phyloP scores from a whole-genome alignment of 2,329 filamentous ascomycete genomes.

The Hymenoscyphus scutula region DNA sequence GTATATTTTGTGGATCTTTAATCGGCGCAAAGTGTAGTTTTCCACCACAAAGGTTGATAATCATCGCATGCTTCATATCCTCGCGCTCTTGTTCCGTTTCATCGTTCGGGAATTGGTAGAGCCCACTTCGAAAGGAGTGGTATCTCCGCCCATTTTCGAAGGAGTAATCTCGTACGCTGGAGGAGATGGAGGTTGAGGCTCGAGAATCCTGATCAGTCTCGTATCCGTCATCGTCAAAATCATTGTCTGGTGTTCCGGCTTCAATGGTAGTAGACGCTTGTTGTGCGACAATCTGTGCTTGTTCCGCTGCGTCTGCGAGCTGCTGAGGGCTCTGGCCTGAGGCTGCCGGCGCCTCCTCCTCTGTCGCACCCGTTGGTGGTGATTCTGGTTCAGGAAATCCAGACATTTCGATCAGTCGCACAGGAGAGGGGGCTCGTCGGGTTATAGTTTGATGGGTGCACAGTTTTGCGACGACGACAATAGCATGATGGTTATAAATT shows the following conservation, averaged over 20 bases:
- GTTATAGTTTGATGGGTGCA: not conserved
- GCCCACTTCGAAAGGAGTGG: slow-evolving; percentile 50
- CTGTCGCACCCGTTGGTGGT: not conserved
- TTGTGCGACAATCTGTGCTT: slow-evolving; percentile 10
- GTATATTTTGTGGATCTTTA: slow-evolving; percentile 45
- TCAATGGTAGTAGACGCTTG: slow-evolving; percentile 15
- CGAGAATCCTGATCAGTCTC: slow-evolving; percentile 12
- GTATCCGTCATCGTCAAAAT: slow-evolving; percentile 9
- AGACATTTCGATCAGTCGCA: not conserved
- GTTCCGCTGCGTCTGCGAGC: not conserved
- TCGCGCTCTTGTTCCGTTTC: slow-evolving; percentile 56
- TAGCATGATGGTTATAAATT: not conserved
- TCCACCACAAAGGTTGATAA: slow-evolving; percentile 22
- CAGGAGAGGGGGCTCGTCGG: not conserved
- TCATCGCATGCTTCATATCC: slow-evolving; percentile 43
- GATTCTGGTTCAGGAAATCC: not conserved
- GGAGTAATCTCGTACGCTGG: slow-evolving; percentile 47
- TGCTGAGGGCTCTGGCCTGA: too few species aligned
- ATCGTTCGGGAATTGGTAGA: slow-evolving; percentile 57
- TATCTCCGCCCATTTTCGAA: slow-evolving; percentile 58
- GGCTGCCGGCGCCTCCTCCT: not conserved
- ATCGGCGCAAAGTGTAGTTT: slow-evolving; percentile 50
- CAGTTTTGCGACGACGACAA: not conserved
- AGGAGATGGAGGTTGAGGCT: slow-evolving; percentile 20
- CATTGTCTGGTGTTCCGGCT: not conserved